These are phyloP conservation scores for Suillus americanus DNA, from an alignment of 768 basidiomycete genomes.

Conservation along the genomic window DNA sequence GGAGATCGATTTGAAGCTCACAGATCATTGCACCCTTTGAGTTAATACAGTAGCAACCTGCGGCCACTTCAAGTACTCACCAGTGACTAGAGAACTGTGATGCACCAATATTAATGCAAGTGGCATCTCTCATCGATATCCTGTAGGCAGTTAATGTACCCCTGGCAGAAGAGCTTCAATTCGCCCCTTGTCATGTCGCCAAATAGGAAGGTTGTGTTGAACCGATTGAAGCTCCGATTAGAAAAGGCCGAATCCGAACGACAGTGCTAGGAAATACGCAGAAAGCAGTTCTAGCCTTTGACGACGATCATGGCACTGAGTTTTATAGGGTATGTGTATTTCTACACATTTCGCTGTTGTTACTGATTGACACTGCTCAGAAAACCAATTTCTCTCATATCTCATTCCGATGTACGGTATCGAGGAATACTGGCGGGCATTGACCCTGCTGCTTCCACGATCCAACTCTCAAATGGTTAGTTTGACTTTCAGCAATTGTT, in stretches of 20 bases:
- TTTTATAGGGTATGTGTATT: constrained; percentile 63
- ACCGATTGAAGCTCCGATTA: constrained; percentile 27
- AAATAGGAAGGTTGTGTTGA: neutral
- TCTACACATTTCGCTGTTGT: neutral
- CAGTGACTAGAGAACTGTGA: neutral
- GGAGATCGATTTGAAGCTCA: neutral
- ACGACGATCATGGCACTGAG: constrained; percentile 59
- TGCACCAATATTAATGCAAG: neutral
- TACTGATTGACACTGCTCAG: constrained; percentile 37
- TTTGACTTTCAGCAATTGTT: constrained; percentile 6
- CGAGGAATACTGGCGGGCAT: constrained; percentile 86
- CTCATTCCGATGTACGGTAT: constrained; percentile 89
- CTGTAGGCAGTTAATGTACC: neutral
- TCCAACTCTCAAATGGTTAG: constrained; percentile 83
- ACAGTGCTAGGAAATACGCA: constrained; percentile 14
- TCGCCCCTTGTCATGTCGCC: neutral
- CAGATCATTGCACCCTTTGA: neutral
- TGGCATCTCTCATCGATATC: neutral
- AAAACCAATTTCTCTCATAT: constrained; percentile 87
- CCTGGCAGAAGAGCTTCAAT: neutral
- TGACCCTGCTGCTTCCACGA: constrained; percentile 82
- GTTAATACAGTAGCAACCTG: neutral
- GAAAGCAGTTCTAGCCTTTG: constrained; percentile 8
- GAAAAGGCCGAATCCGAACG: constrained; percentile 16
- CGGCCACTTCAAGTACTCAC: neutral